A percentile compares a stretch with the other conserved stretches of the same genome.
phyloP scores from a whole-genome alignment of 805 yeast genomes.

The Candida patagonica region DNA sequence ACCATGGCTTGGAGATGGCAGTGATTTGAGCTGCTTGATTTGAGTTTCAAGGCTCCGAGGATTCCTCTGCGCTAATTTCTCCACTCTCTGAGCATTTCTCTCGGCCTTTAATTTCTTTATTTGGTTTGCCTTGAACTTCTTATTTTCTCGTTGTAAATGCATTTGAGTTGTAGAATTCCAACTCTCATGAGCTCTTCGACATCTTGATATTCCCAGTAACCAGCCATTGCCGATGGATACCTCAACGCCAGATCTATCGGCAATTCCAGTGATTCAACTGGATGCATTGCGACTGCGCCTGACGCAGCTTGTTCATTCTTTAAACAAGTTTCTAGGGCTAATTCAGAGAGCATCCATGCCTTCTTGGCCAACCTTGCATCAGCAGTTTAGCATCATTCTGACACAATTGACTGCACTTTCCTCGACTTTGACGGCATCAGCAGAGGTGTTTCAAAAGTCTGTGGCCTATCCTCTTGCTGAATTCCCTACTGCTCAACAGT shows the following conservation, averaged over 20 bases:
- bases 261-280: slow-evolving; percentile 51
- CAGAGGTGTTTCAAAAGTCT: slow-evolving; percentile 49
- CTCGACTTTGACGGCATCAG: slow-evolving; percentile 51
- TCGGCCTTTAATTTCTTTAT: slow-evolving; percentile 21
- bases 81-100: slow-evolving; percentile 17
- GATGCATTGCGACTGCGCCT: slow-evolving; percentile 55
- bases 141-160: slow-evolving; percentile 15
- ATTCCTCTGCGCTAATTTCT: slow-evolving; percentile 16
- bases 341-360: slow-evolving; percentile 39
- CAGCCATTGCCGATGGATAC: neutral
- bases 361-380: slow-evolving; percentile 61
- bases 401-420: slow-evolving; percentile 80
- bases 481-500: slow-evolving; percentile 80
- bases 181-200: too few species aligned
- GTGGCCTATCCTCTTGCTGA: slow-evolving; percentile 76
- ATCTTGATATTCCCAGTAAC: too few species aligned
- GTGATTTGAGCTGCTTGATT: slow-evolving; percentile 18
- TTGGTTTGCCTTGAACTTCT: slow-evolving; percentile 22
- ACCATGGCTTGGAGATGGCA: slow-evolving; percentile 11
- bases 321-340: slow-evolving; percentile 47
- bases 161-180: too few species aligned
- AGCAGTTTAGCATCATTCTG: slow-evolving; percentile 72
- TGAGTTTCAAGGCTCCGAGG: slow-evolving; percentile 14
- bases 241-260: slow-evolving; percentile 28
- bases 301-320: slow-evolving; percentile 53